Percentiles rank a stretch among this genome's conserved stretches.
Evolutionary conservation across 139 green algal species (phyloP).

Genomic region (Mesostigma viride): DNA sequence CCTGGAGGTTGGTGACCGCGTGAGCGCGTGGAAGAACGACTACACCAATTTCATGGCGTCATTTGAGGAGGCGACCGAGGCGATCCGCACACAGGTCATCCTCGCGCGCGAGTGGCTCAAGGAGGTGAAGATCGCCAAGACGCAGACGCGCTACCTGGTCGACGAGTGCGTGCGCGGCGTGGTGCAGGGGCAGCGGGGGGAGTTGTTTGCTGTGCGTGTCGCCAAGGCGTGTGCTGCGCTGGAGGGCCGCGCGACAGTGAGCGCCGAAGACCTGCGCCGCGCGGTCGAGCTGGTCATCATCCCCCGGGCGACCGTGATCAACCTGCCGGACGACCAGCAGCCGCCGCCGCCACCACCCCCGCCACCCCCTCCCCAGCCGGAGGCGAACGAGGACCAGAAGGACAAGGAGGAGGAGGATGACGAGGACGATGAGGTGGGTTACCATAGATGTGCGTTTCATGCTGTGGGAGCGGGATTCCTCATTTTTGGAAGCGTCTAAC

Average conservation of each 20-base stretch:
- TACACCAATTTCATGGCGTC: constrained; percentile 44
- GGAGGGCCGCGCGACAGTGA: constrained; percentile 69
- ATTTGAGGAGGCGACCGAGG: constrained; percentile 72
- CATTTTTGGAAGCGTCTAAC: too few species aligned
- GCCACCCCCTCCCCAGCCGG: constrained; percentile 54
- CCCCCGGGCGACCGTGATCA: constrained; percentile 51
- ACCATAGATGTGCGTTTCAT: too few species aligned
- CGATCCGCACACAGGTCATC: constrained; percentile 57
- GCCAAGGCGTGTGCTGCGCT: constrained; percentile 75
- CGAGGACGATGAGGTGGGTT: constrained; percentile 43
- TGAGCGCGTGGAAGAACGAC: too few species aligned
- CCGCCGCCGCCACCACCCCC: constrained; percentile 70
- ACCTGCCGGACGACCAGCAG: constrained; percentile 54
- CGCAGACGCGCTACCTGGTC: constrained; percentile 90
- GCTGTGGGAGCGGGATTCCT: too few species aligned
- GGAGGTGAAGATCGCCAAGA: constrained; percentile 73
- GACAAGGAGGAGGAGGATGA: constrained; percentile 53
- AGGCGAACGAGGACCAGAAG: constrained; percentile 68
- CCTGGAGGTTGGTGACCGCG: constrained; percentile 21
- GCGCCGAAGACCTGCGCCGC: constrained; percentile 81
- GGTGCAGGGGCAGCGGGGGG: constrained; percentile 79
- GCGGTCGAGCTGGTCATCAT: constrained; percentile 95
- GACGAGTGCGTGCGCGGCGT: constrained; percentile 73
- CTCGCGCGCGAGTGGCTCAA: constrained; percentile 92
- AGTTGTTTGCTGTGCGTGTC: constrained; percentile 84